A percentile compares a stretch with the other conserved stretches of the same genome.
Conservation (phyloP, 768 basidiomycete species). For the Pulveroboletus sp. region DNA sequence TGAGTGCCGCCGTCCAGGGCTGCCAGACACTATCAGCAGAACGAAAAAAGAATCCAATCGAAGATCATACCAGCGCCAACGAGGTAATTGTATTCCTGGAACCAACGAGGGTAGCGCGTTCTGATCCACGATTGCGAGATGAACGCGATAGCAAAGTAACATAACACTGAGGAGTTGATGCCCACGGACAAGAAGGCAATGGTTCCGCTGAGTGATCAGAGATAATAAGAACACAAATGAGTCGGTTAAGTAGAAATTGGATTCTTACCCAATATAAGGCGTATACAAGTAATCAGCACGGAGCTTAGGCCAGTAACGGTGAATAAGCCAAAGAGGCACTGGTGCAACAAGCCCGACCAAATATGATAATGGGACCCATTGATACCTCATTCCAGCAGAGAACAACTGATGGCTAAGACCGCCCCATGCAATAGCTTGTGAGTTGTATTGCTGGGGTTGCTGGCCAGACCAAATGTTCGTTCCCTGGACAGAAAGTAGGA, state of each 20-base stretch:
- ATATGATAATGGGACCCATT: constrained; percentile 41
- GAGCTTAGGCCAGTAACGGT: constrained; percentile 34
- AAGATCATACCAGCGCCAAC: constrained; percentile 39
- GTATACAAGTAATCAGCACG: constrained; percentile 26
- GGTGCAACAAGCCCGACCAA: constrained; percentile 34
- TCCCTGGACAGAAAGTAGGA: constrained; percentile 53
- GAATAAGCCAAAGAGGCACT: constrained; percentile 42
- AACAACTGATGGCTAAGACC: constrained; percentile 37
- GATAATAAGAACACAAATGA: not conserved
- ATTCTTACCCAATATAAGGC: constrained; percentile 26
- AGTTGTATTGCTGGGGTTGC: constrained; percentile 29
- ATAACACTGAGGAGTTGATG: constrained; percentile 24
- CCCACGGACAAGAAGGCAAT: constrained; percentile 21
- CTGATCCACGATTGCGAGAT: constrained; percentile 39
- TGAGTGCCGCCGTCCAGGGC: constrained; percentile 40
- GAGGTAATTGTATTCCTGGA: constrained; percentile 37
- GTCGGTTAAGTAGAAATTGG: not conserved
- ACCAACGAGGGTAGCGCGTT: constrained; percentile 35
- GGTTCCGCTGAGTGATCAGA: not conserved
- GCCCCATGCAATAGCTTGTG: constrained; percentile 39
- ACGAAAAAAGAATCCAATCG: not conserved
- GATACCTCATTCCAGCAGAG: constrained; percentile 26
- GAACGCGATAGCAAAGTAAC: constrained; percentile 23
- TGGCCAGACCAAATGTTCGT: constrained; percentile 39
- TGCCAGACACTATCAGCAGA: not conserved